Evolutionary conservation across 1,284 basidiomycete species (phyloP), one percentile per base, ranked within the genome.

Genomic region (Abortiporus biennis): DNA sequence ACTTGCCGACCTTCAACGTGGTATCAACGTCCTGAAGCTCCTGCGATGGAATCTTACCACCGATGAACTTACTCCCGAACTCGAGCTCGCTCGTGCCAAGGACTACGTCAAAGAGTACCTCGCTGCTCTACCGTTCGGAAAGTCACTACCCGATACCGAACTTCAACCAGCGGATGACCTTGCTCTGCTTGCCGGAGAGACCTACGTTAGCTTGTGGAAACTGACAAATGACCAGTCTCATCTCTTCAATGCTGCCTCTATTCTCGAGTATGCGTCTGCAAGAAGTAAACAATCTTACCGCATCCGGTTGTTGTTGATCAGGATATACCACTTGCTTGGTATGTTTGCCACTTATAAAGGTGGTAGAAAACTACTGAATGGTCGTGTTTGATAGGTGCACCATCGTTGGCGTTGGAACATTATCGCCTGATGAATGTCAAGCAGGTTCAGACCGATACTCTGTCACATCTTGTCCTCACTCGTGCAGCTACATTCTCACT

Each of bases 121-220:
- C 23, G 66, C 75, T 2, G 83, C 73, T 6, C 71, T 93, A 12
- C 64, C 71, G 13, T 65, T 90, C 2, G 90, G 87, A 34, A 63
- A 66, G 38, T 66, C 72, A 40, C 69, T 93, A 16, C 76, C 83
- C 1, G 62, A 71, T 3, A 88, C 87, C 0, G 92, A 95, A 53
- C 69, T 92, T 35, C 92, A 95, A 54, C 88, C 85, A 13, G 86
- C 80, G 2, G 92, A 95, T 54, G 92, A 94, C 53, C 71, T 94
- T 22, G 83, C 74, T 6, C 68, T 93, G 20, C 67, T 95, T 11
- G 78, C 82, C 4, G 83, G 72, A 1, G 85, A 85, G 53, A 73
- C 76, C 2, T 71, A 81, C 42, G 71, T 92, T 36, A 76, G 69
- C 47, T 64, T 80, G 15, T 91, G 83, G 78, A 66, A 65, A 34